Base-by-base conservation (phyloP, 768 basidiomycete species). In the Boletus rufocinnamomeus region DNA sequence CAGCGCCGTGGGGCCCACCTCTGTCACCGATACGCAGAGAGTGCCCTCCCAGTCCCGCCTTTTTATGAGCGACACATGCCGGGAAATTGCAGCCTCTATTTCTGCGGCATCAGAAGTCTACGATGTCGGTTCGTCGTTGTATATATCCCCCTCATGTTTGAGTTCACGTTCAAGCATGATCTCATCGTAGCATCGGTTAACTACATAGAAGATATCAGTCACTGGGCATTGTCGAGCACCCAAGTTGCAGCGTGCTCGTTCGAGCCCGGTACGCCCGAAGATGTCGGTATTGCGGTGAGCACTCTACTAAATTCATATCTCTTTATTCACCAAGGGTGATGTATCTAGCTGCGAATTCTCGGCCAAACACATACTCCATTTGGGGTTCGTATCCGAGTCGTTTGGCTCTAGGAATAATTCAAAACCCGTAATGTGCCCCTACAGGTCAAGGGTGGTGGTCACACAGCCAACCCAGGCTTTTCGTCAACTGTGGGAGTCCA, bases 361-460 rank as follows among this genome's bases (percentile, higher is more conserved):
- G 83, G 83, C 78, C 32, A 81, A 81, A 25, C 50, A 74, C 3
- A 73, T 78, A 55, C 69, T 47, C 47, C 73, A 46, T 70, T 70
- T 14, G 69, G 61, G 13, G 69, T 66, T 16, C 11, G 65, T 58
- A 27, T 38, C 17, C 32, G 4, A 34, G 11, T 34, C 32, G 3
- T 21, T 40, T 19, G 70, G 21, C 17, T 34, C 30, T 30, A 9
- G 30, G 9, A 30, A 30, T 34, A 34, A 1, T n/a, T 13, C 5
- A 17, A 2, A 28, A 13, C 7, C 11, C 10, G 28, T 34, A 2
- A 21, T 17, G 27, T 19, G 1, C 32, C 11, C 25, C 13, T 23
- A 46, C 10, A 85, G 85, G 76, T 87, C 30, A 87, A 85, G 68
- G 80, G 84, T 28, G 84, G 85, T 8, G 86, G 86, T 0, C 86